Evolutionary conservation across 805 yeast genomes (phyloP), one percentile per base, ranked within the genome.

Genomic region (Ogataea zsoltii): DNA sequence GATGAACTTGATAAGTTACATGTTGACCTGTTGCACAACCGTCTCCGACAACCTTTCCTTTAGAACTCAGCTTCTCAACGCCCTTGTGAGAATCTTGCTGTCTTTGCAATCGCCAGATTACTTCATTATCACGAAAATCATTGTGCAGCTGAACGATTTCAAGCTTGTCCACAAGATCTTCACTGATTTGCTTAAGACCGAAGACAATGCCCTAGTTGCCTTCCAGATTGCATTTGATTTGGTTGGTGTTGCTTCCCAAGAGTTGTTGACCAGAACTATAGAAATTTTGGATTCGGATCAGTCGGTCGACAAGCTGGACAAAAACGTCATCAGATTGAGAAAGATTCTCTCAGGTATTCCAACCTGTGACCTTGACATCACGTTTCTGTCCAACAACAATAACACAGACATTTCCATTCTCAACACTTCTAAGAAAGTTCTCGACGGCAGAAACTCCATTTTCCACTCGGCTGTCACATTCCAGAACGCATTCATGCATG

Each of bases 381-480:
- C 98, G 2, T 94, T 94, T 64, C 71, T 94, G 56, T 80, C 82
- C 67, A 82, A 86, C 61, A 86, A 92, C 69, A 88, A 88, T 70
- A 87, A 88, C 67, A 85, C 96, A 29, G 98, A 94, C 65, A 72
- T 83, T 45, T 77, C 84, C 41, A 83, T 92, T 46, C 75, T 94
- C 59, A 86, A 87, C 66, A 85, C 85, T 60, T 79, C 97, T 6
- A 90, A 89, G 66, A 77, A 81, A 46, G 74, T 79, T 9, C 74
- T 94, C 53, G 99, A 94, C 63, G 96, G 96, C 38, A 82, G 96
- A 68, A 86, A 82, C 62, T 94, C 99, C 11, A 80, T 94, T 53
- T 91, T 88, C 77, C 99, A 94, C 70, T 85, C 95, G 18, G 99
- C 97, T 7, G 90, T 94, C 39, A 88, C 97, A 38, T 90, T 94